Evolutionary conservation across 2,329 filamentous ascomycete species (phyloP).

Genomic region (Torrubiella hemipterigena): DNA sequence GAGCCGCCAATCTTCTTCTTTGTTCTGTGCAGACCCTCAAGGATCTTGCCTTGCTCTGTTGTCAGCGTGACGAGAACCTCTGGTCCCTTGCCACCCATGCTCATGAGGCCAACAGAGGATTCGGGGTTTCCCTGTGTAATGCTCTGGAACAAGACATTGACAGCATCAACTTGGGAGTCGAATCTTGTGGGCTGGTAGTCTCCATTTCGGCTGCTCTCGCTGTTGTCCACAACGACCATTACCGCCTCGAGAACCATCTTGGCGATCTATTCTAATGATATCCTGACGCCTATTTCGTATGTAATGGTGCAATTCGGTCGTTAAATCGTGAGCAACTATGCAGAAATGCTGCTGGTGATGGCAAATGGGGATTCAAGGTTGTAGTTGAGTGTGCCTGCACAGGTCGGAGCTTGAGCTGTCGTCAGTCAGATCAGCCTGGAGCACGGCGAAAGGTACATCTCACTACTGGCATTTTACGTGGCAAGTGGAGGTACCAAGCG

Average conservation of each 20-base stretch:
- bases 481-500: constrained; percentile 30
- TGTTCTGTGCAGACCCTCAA: constrained; percentile 83
- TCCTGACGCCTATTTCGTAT: not conserved
- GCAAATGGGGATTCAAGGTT: not conserved
- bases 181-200: constrained; percentile 86
- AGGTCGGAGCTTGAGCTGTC: constrained; percentile 4
- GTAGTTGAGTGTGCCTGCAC: not conserved
- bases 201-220: constrained; percentile 94
- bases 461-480: constrained; percentile 23
- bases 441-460: not conserved
- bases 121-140: constrained; percentile 94
- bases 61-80: constrained; percentile 95
- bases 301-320: too few species aligned
- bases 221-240: constrained; percentile 99
- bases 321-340: too few species aligned
- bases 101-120: constrained; percentile 95
- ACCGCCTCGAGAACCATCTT: constrained; percentile 98
- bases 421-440: constrained; percentile 8
- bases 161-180: constrained; percentile 90
- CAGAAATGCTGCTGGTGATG: too few species aligned
- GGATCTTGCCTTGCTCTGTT: constrained; percentile 88
- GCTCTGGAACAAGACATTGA: constrained; percentile 88
- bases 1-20: constrained; percentile 83
- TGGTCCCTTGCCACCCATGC: constrained; percentile 95
- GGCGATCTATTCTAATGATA: constrained; percentile 23